These are phyloP conservation scores for Amaranthus hypochondriacus DNA, from an alignment of 148 eudicot genomes.

Conservation along the genomic window DNA sequence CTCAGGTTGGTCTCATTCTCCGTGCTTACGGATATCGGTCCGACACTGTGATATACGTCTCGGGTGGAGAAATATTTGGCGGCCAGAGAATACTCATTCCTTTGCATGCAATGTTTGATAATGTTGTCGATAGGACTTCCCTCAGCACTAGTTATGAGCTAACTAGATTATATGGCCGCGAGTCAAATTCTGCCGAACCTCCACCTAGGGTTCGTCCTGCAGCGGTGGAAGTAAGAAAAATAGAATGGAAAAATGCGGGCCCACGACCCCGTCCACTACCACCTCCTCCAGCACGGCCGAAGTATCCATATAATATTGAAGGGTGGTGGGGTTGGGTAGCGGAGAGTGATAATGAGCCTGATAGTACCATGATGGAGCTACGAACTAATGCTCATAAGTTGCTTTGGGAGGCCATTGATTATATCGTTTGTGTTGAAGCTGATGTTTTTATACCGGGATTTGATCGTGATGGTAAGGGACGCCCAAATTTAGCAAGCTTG, in stretches of 20 bases:
- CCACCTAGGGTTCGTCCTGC: slow-evolving; percentile 36
- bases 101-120: slow-evolving; percentile 90
- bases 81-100: slow-evolving; percentile 80
- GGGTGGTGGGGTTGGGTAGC: slow-evolving; percentile 99
- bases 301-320: slow-evolving; percentile 71
- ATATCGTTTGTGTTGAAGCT: slow-evolving; percentile 61
- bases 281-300: slow-evolving; percentile 82
- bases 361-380: slow-evolving; percentile 84
- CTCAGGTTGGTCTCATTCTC: slow-evolving; percentile 76
- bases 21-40: slow-evolving; percentile 87
- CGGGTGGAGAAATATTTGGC: slow-evolving; percentile 97
- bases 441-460: slow-evolving; percentile 88
- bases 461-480: slow-evolving; percentile 87
- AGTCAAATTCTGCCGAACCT: slow-evolving; percentile 48
- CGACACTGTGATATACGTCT: slow-evolving; percentile 72
- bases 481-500: slow-evolving; percentile 82
- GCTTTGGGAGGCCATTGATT: slow-evolving; percentile 94
- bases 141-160: slow-evolving; percentile 64
- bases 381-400: slow-evolving; percentile 88
- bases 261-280: slow-evolving; percentile 92
- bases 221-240: slow-evolving; percentile 42
- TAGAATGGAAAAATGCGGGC: slow-evolving; percentile 59
- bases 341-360: slow-evolving; percentile 92
- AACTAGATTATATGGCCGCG: slow-evolving; percentile 63
- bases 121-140: slow-evolving; percentile 78